These are phyloP conservation scores for Ophiognomonia clavigignenti-juglandacearum DNA, from an alignment of 2,329 filamentous ascomycete species.

Conservation along the genomic window DNA sequence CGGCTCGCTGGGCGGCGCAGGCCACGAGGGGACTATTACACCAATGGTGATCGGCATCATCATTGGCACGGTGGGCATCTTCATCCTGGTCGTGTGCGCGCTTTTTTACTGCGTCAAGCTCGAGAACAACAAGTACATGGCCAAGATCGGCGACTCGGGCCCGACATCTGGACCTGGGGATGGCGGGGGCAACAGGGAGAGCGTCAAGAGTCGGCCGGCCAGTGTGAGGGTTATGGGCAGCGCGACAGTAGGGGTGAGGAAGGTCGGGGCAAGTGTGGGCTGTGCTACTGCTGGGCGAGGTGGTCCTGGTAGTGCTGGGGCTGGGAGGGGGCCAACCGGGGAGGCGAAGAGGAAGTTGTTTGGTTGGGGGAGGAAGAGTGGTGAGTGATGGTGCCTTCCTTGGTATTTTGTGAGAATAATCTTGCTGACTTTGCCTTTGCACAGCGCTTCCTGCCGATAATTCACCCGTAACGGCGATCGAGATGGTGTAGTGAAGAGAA, in stretches of 20 bases:
- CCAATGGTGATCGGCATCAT: slow-evolving; percentile 15
- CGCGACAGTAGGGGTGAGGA: not conserved
- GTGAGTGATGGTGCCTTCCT: no score
- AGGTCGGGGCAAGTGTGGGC: not conserved
- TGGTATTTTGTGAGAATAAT: not conserved
- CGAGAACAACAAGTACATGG: slow-evolving; percentile 9
- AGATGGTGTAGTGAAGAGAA: slow-evolving; percentile 11
- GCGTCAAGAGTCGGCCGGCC: not conserved
- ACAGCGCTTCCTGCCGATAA: slow-evolving; percentile 2
- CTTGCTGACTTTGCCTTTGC: not conserved
- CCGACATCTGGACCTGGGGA: not conserved
- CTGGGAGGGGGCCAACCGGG: not conserved
- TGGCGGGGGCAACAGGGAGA: no score
- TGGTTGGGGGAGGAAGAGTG: slow-evolving; percentile 8
- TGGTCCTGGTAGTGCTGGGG: no score
- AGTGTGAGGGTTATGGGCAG: not conserved
- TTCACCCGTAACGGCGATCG: slow-evolving; percentile 9
- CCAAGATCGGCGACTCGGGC: not conserved
- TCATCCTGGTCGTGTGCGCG: slow-evolving; percentile 12
- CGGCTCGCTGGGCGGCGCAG: slow-evolving; percentile 13
- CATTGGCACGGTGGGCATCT: slow-evolving; percentile 12
- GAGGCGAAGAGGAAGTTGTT: slow-evolving; percentile 9
- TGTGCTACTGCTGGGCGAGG: no score
- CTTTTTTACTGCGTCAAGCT: slow-evolving; percentile 18
- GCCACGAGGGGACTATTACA: slow-evolving; percentile 12